Base-by-base conservation (phyloP, 2,329 filamentous ascomycete genomes). In the Aspergillus sojae region DNA sequence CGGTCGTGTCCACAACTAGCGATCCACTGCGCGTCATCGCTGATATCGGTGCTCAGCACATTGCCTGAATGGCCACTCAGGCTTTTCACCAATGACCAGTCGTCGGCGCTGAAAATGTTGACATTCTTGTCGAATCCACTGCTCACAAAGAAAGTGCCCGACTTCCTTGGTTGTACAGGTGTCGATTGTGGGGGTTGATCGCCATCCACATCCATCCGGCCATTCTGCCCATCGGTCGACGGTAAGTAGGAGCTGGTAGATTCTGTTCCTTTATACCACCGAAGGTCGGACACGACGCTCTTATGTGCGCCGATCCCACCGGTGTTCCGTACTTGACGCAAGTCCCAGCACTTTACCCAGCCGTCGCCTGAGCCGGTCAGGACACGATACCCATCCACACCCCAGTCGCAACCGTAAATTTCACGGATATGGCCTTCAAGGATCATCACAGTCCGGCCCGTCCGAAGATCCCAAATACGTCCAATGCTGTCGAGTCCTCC, bases 301-400 rank as follows among this genome's bases (percentile, higher is more conserved):
- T 88, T 90, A 77, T 99, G 95, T 7, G 95, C 94, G 56, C 94
- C 95, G 28, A 99, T 91, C 21, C 91, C 92, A 14, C 92, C 94
- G 0, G 88, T 90, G 67, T 89, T 89, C 70, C 91, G 87, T 56
- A 98, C 94, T 72, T 95, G 94, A 53, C 95, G 89, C 58, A 99
- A 85, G 75, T 99, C 95, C 95, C 95, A 99, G 79, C 94, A 97
- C 78, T 97, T 98, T 73, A 97, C 89, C 87, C 95, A 98, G 21
- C 94, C 94, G 74, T 99, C 95, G 2, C 90, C 93, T 16, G 93
- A 96, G 1, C 93, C 94, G 0, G 93, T 93, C n/a, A 98, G 83
- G 10, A 98, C 88, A n/a, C 95, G 88, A 76, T 97, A 90, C 6
- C 94, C 93, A 74, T 99, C 95, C 0, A 89, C 86, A 62, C 91